A percentile compares a stretch with the other conserved stretches of the same genome.
phyloP scores from a whole-genome alignment of 2,329 filamentous ascomycete species.

The Neonectria punicea region DNA sequence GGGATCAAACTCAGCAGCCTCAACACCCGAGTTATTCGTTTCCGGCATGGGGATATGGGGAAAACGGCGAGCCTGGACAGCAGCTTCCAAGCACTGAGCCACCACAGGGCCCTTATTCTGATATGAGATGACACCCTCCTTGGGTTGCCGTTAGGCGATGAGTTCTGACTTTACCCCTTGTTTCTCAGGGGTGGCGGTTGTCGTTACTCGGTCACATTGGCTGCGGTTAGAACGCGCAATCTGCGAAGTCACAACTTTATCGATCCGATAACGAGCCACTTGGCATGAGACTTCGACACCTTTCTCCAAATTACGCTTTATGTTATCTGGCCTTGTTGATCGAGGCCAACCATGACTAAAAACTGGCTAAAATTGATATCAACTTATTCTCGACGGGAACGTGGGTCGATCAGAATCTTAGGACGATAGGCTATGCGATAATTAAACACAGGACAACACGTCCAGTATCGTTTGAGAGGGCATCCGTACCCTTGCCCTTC shows the following conservation, averaged over 20 bases:
- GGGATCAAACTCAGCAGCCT: conserved; percentile 55
- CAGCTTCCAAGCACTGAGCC: conserved; percentile 25
- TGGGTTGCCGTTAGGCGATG: conserved; percentile 2
- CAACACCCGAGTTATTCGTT: conserved; percentile 50
- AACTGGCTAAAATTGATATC: neutral
- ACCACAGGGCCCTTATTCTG: conserved; percentile 27
- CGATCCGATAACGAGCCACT: neutral
- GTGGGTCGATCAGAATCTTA: conserved; percentile 8
- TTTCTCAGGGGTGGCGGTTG: neutral
- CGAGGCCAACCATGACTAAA: neutral
- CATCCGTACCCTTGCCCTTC: too few relatives aligned
- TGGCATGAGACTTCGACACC: neutral
- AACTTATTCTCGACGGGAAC: neutral
- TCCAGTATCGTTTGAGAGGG: neutral
- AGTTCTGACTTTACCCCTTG: neutral
- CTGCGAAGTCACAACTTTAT: neutral
- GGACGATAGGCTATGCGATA: neutral
- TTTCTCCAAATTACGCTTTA: neutral
- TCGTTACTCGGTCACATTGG: too few relatives aligned
- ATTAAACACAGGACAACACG: neutral
- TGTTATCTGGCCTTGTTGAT: neutral
- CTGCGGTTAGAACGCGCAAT: neutral
- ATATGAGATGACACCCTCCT: conserved; percentile 15
- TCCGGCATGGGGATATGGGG: conserved; percentile 49
- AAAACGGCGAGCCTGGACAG: conserved; percentile 21